phyloP scores from a whole-genome alignment of 371 early-diverging fungal species.

The Syncephalis fuscata region DNA sequence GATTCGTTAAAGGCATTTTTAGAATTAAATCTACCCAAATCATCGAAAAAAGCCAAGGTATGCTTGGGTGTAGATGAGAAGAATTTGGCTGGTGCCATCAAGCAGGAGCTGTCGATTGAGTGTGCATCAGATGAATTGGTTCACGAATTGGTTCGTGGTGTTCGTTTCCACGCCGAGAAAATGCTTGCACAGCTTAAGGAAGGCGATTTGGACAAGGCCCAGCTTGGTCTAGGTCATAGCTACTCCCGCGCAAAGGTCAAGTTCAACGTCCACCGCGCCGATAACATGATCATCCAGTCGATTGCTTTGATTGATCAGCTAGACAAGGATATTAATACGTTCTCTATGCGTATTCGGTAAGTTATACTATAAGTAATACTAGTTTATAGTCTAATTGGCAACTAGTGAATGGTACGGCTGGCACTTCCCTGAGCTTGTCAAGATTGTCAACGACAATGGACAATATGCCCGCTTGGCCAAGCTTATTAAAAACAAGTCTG shows the following conservation, averaged over 20 bases:
- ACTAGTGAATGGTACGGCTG: constrained; percentile 94
- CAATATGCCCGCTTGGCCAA: constrained; percentile 77
- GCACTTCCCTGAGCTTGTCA: constrained; percentile 97
- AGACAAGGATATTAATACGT: constrained; percentile 93
- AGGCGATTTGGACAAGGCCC: constrained; percentile 83
- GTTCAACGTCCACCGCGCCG: constrained; percentile 94
- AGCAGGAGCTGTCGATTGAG: constrained; percentile 54
- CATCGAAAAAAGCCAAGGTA: constrained; percentile 41
- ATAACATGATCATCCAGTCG: constrained; percentile 93
- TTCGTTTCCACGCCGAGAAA: constrained; percentile 81
- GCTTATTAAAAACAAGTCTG: constrained; percentile 78
- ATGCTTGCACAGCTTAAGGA: constrained; percentile 75
- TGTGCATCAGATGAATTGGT: constrained; percentile 68
- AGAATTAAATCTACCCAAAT: constrained; percentile 80
- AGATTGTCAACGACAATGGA: constrained; percentile 85
- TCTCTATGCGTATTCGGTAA: constrained; percentile 75
- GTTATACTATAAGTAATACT: constrained; percentile 37
- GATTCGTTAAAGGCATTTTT: constrained; percentile 78
- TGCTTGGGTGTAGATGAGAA: constrained; percentile 88
- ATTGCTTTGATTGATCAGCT: constrained; percentile 84
- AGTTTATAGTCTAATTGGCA: background rate
- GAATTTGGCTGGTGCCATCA: constrained; percentile 81
- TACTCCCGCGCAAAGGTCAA: constrained; percentile 97
- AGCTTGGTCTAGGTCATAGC: constrained; percentile 93
- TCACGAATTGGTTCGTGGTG: constrained; percentile 81